Percentiles rank a stretch among this genome's conserved stretches.
Evolutionary conservation across 495 filamentous ascomycete genomes (phyloP).

Genomic region (Penicillium egyptiacum): DNA sequence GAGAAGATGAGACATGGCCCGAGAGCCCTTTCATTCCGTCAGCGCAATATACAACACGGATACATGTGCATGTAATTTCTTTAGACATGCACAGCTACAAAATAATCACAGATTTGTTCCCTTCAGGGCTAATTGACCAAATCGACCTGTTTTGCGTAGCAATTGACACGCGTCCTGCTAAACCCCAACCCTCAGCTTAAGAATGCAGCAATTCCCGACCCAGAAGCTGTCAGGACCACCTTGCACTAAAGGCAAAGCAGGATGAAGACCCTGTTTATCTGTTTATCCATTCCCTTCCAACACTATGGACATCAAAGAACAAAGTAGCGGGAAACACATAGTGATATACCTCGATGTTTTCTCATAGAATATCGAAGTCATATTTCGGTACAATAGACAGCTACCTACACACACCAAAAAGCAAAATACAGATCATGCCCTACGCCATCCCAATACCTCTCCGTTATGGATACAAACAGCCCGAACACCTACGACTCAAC

Average conservation of each 20-base stretch:
- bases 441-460: not conserved
- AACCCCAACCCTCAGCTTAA: not conserved
- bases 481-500: slow-evolving; percentile 60
- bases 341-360: not conserved
- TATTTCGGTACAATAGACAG: not conserved
- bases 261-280: slow-evolving; percentile 1
- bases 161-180: slow-evolving; percentile 37
- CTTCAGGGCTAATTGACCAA: not conserved
- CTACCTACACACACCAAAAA: not conserved
- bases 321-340: not conserved
- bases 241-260: not conserved
- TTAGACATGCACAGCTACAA: not conserved
- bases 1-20: slow-evolving; percentile 1
- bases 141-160: slow-evolving; percentile 5
- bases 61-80: not conserved
- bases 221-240: slow-evolving; percentile 15
- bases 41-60: not conserved
- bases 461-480: not conserved
- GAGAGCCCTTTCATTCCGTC: not conserved
- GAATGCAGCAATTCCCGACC: slow-evolving; percentile 19
- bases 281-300: slow-evolving; percentile 11
- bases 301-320: not conserved
- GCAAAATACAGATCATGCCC: not conserved
- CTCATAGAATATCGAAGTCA: not conserved
- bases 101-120: not conserved